These are phyloP conservation scores for Melaleuca quinquenervia DNA, from an alignment of 345 rosid species.

Conservation along the genomic window DNA sequence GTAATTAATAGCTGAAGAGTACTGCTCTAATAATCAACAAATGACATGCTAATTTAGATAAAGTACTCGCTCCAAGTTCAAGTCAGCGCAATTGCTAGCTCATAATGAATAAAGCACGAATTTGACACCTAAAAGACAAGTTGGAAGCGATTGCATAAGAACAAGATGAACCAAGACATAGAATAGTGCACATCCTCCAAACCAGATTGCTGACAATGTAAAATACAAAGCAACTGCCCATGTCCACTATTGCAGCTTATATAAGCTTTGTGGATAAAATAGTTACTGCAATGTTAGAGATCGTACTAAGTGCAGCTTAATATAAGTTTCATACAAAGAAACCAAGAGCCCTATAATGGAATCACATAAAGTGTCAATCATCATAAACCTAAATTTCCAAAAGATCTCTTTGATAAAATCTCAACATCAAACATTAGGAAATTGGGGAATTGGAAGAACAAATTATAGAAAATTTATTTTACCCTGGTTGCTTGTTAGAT, in stretches of 20 bases:
- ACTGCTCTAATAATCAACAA: background rate
- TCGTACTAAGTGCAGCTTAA: background rate
- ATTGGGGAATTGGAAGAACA: background rate
- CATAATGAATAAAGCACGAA: background rate
- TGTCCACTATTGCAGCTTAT: background rate
- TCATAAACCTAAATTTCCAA: background rate
- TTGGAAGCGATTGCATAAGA: background rate
- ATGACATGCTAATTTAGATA: background rate
- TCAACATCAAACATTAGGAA: background rate
- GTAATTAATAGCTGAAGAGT: background rate
- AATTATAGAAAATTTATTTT: background rate
- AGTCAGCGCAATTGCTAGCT: background rate
- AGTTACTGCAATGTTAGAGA: background rate
- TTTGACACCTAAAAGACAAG: background rate
- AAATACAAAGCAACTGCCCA: background rate
- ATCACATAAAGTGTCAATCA: background rate
- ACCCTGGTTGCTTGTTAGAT: background rate
- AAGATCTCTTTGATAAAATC: background rate
- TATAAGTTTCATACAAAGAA: background rate
- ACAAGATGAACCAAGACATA: background rate
- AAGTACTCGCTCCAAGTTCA: background rate
- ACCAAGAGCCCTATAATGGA: background rate
- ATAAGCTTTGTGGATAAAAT: background rate
- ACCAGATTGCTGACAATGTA: background rate
- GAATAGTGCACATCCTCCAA: background rate